phyloP scores from a whole-genome alignment of 1,139 yeast species.

The Scheffersomyces parashehatae region DNA sequence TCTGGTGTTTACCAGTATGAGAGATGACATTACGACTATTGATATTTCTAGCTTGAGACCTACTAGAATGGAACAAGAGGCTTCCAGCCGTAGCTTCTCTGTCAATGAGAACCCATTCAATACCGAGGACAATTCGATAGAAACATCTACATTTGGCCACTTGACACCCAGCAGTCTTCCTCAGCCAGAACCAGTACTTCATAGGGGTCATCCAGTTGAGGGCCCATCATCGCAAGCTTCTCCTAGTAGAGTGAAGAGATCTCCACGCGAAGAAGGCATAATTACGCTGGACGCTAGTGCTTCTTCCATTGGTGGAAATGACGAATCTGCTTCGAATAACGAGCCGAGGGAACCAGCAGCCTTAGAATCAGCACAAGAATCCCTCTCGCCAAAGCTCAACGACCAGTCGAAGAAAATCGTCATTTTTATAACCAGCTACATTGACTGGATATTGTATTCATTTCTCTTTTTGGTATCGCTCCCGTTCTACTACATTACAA shows the following conservation, averaged over 20 bases:
- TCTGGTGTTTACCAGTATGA: conserved; percentile 25
- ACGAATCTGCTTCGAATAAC: not conserved
- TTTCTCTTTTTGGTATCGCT: conserved; percentile 52
- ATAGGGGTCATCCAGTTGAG: conserved; percentile 1
- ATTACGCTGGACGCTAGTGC: not conserved
- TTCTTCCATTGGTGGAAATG: not conserved
- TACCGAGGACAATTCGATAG: not conserved
- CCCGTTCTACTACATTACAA: conserved; percentile 50
- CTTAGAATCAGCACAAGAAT: conserved; percentile 1
- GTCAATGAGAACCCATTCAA: not conserved
- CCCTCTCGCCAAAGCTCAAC: conserved; percentile 5
- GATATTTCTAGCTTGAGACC: conserved; percentile 24
- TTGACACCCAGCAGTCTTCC: not conserved
- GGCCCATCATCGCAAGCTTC: conserved; percentile 14
- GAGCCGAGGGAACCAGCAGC: not conserved
- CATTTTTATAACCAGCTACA: conserved; percentile 41
- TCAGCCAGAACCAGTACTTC: conserved; percentile 4
- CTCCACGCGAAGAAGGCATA: not conserved
- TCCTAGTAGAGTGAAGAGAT: not conserved
- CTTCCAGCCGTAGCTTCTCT: not conserved
- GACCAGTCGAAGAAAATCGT: conserved; percentile 28
- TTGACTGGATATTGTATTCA: conserved; percentile 57
- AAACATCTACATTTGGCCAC: not conserved
- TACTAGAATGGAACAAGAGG: conserved; percentile 15
- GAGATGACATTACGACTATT: conserved; percentile 41